These are phyloP conservation scores for Pythium guiyangense DNA, from an alignment of 352 stramenopile species.

Conservation along the genomic window DNA sequence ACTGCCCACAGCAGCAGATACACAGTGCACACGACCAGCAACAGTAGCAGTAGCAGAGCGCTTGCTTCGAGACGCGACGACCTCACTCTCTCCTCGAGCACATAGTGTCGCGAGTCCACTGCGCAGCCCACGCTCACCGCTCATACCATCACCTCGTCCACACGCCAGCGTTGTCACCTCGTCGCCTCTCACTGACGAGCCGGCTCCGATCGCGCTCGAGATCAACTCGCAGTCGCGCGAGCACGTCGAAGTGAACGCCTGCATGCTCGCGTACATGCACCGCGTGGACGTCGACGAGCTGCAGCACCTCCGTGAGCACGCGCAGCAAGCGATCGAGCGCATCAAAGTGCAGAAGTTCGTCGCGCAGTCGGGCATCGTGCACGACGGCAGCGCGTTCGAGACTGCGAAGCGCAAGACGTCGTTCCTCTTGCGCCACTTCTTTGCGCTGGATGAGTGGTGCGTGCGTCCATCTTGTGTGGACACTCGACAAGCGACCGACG, in stretches of 20 bases:
- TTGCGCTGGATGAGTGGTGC: conserved; percentile 34
- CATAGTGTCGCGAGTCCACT: no score
- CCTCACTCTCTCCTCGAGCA: background rate
- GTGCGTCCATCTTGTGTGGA: conserved; percentile 2
- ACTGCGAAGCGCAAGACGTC: conserved; percentile 56
- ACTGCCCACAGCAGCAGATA: background rate
- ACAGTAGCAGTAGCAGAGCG: background rate
- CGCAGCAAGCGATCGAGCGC: conserved; percentile 29
- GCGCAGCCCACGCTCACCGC: no score
- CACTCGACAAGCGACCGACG: background rate
- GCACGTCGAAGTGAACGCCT: conserved; percentile 65
- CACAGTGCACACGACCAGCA: background rate
- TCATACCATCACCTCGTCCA: no score
- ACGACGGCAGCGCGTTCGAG: conserved; percentile 41
- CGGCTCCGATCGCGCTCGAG: conserved; percentile 4
- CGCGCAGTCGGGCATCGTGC: conserved; percentile 24
- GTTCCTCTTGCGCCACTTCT: conserved; percentile 72
- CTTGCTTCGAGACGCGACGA: background rate
- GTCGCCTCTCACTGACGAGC: no score
- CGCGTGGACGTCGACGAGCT: conserved; percentile 57
- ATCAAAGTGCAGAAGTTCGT: conserved; percentile 42
- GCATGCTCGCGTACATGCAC: conserved; percentile 60
- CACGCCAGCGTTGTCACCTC: no score
- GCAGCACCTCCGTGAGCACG: conserved; percentile 31
- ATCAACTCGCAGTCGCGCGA: conserved; percentile 34